Conservation (phyloP, 805 yeast genomes). For the Wickerhamomyces mucosus region DNA sequence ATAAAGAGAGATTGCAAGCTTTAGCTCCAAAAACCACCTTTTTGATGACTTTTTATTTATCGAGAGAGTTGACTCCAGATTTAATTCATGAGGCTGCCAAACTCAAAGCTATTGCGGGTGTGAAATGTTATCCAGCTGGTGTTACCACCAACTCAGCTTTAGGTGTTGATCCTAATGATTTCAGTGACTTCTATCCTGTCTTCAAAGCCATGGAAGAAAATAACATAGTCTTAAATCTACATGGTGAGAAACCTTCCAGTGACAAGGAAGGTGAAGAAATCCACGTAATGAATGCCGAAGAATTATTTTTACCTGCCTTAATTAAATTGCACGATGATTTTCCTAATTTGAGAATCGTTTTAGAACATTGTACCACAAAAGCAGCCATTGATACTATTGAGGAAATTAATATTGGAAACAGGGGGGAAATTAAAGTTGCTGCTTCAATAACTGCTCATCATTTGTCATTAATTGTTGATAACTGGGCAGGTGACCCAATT, state of each 20-base stretch:
- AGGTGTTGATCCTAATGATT: constrained; percentile 92
- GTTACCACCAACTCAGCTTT: constrained; percentile 93
- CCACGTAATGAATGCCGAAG: constrained; percentile 91
- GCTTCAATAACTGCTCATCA: constrained; percentile 97
- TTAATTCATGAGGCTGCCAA: constrained; percentile 71
- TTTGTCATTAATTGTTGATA: constrained; percentile 76
- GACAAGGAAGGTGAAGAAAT: constrained; percentile 51
- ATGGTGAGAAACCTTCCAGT: constrained; percentile 87
- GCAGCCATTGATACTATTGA: constrained; percentile 77
- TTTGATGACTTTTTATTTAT: constrained; percentile 82
- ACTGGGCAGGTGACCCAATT: constrained; percentile 94
- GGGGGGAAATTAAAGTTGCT: constrained; percentile 52
- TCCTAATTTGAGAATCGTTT: constrained; percentile 76
- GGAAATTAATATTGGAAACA: constrained; percentile 40
- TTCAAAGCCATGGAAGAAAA: constrained; percentile 82
- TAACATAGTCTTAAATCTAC: constrained; percentile 73
- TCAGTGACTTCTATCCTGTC: constrained; percentile 78
- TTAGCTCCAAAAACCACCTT: constrained; percentile 79
- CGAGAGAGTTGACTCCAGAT: constrained; percentile 76
- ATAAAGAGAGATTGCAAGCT: constrained; percentile 51
- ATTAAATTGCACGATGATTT: constrained; percentile 68
- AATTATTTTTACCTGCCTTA: constrained; percentile 83
- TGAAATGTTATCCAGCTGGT: constrained; percentile 97
- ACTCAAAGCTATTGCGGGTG: constrained; percentile 65
- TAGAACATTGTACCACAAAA: constrained; percentile 92